These are phyloP conservation scores for Pseudogymnoascus sp. DNA, from an alignment of 2,329 filamentous ascomycete genomes.

Conservation along the genomic window DNA sequence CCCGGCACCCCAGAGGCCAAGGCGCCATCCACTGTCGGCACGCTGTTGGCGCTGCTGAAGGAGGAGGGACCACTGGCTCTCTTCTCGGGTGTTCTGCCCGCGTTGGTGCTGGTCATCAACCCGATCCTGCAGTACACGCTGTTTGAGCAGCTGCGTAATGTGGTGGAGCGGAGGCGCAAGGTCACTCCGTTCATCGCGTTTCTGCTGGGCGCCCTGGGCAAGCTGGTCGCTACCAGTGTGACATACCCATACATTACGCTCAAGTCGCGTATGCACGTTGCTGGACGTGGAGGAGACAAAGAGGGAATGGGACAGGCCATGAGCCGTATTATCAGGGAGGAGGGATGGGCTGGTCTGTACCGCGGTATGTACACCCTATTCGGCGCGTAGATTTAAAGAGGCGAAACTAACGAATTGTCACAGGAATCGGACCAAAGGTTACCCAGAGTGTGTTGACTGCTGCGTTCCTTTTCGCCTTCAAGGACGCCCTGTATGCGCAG, in stretches of 20 bases:
- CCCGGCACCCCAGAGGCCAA: constrained; percentile 39
- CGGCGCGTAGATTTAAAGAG: neutral
- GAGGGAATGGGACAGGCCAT: constrained; percentile 75
- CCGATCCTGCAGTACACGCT: constrained; percentile 98
- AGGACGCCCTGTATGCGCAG: constrained; percentile 87
- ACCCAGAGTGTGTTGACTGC: constrained; percentile 95
- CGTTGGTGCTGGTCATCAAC: constrained; percentile 91
- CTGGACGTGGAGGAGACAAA: constrained; percentile 65
- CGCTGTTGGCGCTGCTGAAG: constrained; percentile 69
- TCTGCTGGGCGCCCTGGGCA: constrained; percentile 83
- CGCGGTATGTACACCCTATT: constrained; percentile 56
- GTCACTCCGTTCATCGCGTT: constrained; percentile 85
- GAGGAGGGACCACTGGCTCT: constrained; percentile 80
- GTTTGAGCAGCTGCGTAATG: constrained; percentile 96
- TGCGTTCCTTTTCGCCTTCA: constrained; percentile 94
- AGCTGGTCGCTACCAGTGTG: constrained; percentile 85
- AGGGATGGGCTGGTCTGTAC: constrained; percentile 88
- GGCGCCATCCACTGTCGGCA: constrained; percentile 68
- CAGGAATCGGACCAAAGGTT: constrained; percentile 92
- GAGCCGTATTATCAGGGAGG: constrained; percentile 72
- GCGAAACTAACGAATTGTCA: neutral
- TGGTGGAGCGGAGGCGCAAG: constrained; percentile 59
- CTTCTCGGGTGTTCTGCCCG: constrained; percentile 87
- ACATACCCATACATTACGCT: constrained; percentile 99
- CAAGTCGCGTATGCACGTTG: constrained; percentile 96